These are phyloP conservation scores for Endocarpon pusillum DNA, from an alignment of 495 filamentous ascomycete genomes.

Conservation along the genomic window DNA sequence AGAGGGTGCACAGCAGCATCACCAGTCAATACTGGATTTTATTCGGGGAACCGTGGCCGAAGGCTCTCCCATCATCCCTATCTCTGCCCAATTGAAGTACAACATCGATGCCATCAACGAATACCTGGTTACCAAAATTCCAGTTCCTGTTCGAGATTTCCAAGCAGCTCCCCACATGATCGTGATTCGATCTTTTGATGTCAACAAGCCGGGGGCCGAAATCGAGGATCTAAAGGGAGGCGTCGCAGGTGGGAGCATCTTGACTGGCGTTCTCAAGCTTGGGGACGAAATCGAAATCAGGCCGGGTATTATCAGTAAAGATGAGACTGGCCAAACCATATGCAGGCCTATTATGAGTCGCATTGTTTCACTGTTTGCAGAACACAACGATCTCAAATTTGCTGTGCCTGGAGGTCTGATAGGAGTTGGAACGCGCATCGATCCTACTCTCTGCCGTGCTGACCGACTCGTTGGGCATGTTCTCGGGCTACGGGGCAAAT, in stretches of 20 bases:
- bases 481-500: constrained; percentile 74
- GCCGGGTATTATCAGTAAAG: constrained; percentile 85
- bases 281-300: constrained; percentile 97
- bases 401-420: constrained; percentile 95
- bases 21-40: constrained; percentile 92
- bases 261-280: constrained; percentile 88
- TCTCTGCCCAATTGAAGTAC: constrained; percentile 97
- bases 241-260: constrained; percentile 91
- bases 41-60: constrained; percentile 93
- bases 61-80: constrained; percentile 90
- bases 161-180: constrained; percentile 88
- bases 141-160: constrained; percentile 81
- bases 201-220: constrained; percentile 99
- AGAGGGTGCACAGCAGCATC: constrained; percentile 79
- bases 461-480: constrained; percentile 98
- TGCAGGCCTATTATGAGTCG: constrained; percentile 94
- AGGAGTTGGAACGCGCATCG: constrained; percentile 89
- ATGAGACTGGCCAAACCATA: constrained; percentile 83
- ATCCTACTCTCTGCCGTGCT: constrained; percentile 92
- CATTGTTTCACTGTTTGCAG: constrained; percentile 86
- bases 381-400: constrained; percentile 94
- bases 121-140: constrained; percentile 79
- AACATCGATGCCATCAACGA: constrained; percentile 98
- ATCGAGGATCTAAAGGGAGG: constrained; percentile 98
- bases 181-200: constrained; percentile 94